Evolutionary conservation across 345 rosid genomes (phyloP), one percentile per base, ranked within the genome.

Genomic region (Balakata baccata): DNA sequence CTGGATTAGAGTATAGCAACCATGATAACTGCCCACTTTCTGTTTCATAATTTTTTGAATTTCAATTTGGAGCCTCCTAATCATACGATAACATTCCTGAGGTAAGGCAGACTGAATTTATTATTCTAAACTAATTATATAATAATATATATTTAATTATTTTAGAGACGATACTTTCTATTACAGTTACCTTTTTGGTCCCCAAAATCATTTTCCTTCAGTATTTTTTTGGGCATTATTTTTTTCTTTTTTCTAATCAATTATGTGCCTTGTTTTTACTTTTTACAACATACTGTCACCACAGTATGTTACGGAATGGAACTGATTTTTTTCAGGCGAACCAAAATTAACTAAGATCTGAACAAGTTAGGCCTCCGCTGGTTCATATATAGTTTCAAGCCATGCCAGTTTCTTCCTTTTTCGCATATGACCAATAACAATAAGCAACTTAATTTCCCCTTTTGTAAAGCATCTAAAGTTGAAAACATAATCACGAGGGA

Each of bases 11-110:
- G 63, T 5, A 46, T 61, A 16, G 69, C 50, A 41, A 41, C 22
- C 9, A 66, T n/a, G 65, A 76, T 5, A 84, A 70, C 79, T 20
- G 25, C 82, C 83, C 77, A 69, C 72, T 63, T 52, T 37, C 69
- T 71, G 52, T 46, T 37, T 70, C 58, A 64, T 64, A 43, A 8
- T 3, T 77, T 84, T 79, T 70, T 58, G 71, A 79, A 34, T 80
- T 71, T 41, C 66, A 73, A 49, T 69, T 46, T 45, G 57, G 37
- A 45, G 64, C 37, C 56, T 18, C 11, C 14, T 5, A n/a, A 53
- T 34, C 3, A 64, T 41, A n/a, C 17, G 65, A 61, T 34, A 34
- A 59, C 6, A 23, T 7, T 25, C 7, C 38, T n/a, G n/a, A n/a
- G n/a, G n/a, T n/a, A n/a, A n/a, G n/a, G n/a, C n/a, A n/a, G n/a